Percentiles rank a stretch among this genome's conserved stretches.
These are phyloP conservation scores for Marasmius tenuissimus DNA, from an alignment of 1,284 basidiomycete genomes.

Conservation along the genomic window DNA sequence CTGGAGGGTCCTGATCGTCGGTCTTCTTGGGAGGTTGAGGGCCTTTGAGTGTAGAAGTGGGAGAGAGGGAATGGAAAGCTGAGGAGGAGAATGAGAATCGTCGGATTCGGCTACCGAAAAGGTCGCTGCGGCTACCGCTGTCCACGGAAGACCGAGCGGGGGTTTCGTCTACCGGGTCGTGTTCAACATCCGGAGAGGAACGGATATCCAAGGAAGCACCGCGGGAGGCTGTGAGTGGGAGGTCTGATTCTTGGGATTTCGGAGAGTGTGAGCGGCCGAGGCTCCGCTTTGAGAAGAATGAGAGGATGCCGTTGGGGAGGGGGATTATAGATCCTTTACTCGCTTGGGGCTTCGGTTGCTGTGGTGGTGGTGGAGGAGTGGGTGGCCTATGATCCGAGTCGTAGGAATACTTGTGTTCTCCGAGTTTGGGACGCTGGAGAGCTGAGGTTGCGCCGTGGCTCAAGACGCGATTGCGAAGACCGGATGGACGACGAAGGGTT, in stretches of 20 bases:
- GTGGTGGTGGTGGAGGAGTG: background rate
- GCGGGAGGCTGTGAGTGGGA: constrained; percentile 20
- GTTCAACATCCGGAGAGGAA: background rate
- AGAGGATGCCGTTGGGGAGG: constrained; percentile 22
- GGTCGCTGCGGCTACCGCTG: background rate
- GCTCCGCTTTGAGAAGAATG: constrained; percentile 26
- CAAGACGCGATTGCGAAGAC: background rate
- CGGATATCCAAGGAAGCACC: constrained; percentile 38
- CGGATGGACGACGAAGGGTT: background rate
- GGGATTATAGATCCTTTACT: constrained; percentile 8
- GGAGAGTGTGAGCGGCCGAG: constrained; percentile 3
- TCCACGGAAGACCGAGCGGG: background rate
- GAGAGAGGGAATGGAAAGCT: background rate
- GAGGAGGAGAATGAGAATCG: background rate
- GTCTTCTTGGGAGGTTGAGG: too few species aligned
- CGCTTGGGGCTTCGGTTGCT: constrained; percentile 15
- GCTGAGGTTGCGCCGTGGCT: background rate
- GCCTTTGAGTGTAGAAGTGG: too few species aligned
- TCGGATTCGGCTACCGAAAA: background rate
- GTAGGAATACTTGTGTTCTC: background rate
- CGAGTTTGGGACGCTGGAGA: background rate
- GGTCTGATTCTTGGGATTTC: background rate
- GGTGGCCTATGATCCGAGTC: background rate
- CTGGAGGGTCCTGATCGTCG: background rate
- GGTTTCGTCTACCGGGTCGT: background rate